Evolutionary conservation across 1,139 yeast genomes (phyloP).

Genomic region (Candida sanyaensis): DNA sequence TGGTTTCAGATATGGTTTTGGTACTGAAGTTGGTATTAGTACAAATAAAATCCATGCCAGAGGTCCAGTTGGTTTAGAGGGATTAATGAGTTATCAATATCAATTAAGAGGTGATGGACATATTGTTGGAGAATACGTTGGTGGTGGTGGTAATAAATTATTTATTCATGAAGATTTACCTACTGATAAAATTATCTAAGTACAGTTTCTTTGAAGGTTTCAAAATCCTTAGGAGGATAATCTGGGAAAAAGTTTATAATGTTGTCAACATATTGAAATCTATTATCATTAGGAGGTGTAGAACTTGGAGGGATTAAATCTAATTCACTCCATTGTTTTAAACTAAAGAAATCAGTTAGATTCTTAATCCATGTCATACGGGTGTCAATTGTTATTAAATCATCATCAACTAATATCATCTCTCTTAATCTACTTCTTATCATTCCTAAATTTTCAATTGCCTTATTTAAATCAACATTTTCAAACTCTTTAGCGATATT

Average conservation of each 20-base stretch:
- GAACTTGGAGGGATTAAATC: conserved; percentile 18
- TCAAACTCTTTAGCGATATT: conserved; percentile 50
- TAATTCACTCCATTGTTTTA: conserved; percentile 61
- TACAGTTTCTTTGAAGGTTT: conserved; percentile 24
- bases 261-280: conserved; percentile 23
- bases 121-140: conserved; percentile 84
- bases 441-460: conserved; percentile 64
- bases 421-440: conserved; percentile 56
- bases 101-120: conserved; percentile 92
- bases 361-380: conserved; percentile 76
- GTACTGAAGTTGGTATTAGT: conserved; percentile 97
- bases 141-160: conserved; percentile 86
- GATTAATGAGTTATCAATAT: conserved; percentile 93
- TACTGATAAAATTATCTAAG: conserved; percentile 4
- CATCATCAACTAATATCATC: conserved; percentile 43
- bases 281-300: conserved; percentile 15
- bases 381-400: conserved; percentile 52
- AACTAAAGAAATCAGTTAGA: conserved; percentile 61
- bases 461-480: conserved; percentile 47
- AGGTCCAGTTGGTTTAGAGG: conserved; percentile 98
- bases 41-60: conserved; percentile 97
- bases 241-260: conserved; percentile 40
- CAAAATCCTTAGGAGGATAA: conserved; percentile 41
- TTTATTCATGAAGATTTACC: conserved; percentile 69
- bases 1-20: conserved; percentile 97